These are phyloP conservation scores for Melampsora larici-populina DNA, from an alignment of 1,284 basidiomycete species.

Conservation along the genomic window DNA sequence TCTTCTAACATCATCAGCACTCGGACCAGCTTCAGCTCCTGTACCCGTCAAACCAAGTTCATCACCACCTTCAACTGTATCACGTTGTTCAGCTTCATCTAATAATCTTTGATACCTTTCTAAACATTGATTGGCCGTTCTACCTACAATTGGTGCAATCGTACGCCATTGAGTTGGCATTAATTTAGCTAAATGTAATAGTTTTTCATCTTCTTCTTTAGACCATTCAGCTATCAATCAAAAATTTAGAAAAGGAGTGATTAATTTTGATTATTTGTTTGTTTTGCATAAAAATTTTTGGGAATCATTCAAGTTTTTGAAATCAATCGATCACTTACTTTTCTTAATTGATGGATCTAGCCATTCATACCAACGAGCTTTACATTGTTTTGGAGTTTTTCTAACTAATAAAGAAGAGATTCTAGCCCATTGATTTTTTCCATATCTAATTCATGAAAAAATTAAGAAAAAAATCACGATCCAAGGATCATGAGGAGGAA, in stretches of 20 bases:
- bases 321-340: neutral
- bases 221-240: conserved; percentile 47
- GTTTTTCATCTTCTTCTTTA: conserved; percentile 94
- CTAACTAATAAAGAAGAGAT: conserved; percentile 96
- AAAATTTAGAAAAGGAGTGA: too few species aligned
- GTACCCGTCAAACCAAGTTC: conserved; percentile 80
- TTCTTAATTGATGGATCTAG: conserved; percentile 99
- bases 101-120: conserved; percentile 97
- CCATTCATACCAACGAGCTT: conserved; percentile 99
- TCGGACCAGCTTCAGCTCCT: conserved; percentile 69
- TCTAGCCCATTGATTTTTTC: conserved; percentile 97
- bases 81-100: conserved; percentile 81
- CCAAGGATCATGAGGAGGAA: too few species aligned
- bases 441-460: conserved; percentile 65
- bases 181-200: conserved; percentile 93
- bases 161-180: conserved; percentile 99
- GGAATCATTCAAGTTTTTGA: too few species aligned
- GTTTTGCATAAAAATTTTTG: too few species aligned
- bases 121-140: conserved; percentile 97
- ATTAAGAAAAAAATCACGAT: too few species aligned
- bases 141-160: conserved; percentile 95
- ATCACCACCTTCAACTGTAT: conserved; percentile 70
- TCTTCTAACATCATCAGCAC: conserved; percentile 82
- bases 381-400: conserved; percentile 99
- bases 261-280: too few species aligned